Percentiles rank a stretch among this genome's conserved stretches.
Evolutionary conservation across 495 filamentous ascomycete species (phyloP).

Genomic region (Chaetomium fimeti): DNA sequence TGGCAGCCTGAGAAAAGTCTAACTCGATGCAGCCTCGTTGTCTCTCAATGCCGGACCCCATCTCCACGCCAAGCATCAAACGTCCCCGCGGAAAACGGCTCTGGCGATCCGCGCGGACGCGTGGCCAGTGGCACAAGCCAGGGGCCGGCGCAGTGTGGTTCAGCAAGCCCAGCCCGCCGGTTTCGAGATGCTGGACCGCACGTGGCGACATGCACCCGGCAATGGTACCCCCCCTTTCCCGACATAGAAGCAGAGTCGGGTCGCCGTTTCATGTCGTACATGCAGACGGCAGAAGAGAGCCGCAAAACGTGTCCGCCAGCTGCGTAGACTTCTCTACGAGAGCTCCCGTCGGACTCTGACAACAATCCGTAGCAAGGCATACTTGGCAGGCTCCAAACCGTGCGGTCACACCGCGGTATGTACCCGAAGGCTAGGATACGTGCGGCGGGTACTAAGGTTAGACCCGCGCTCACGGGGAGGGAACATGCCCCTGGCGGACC

Average conservation of each 20-base stretch:
- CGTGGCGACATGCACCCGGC: slow-evolving; percentile 9
- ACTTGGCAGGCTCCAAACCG: background rate
- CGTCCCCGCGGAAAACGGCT: background rate
- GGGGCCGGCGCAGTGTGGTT: slow-evolving; percentile 1
- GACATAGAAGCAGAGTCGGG: background rate
- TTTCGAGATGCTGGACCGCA: slow-evolving; percentile 19
- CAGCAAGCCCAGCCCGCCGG: background rate
- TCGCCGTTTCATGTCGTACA: background rate
- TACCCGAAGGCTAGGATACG: background rate
- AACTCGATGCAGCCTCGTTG: slow-evolving; percentile 9
- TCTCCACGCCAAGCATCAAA: slow-evolving; percentile 15
- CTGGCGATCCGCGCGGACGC: background rate
- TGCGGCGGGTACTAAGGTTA: slow-evolving; percentile 12
- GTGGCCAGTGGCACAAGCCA: background rate
- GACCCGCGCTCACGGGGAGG: background rate
- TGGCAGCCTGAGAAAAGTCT: slow-evolving; percentile 19
- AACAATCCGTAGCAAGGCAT: slow-evolving; percentile 19
- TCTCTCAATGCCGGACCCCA: background rate
- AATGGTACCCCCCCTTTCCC: background rate
- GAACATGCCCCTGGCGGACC: background rate
- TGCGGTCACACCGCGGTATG: slow-evolving; percentile 4
- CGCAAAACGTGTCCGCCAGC: background rate
- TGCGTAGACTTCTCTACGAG: background rate
- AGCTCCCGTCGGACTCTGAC: slow-evolving; percentile 4
- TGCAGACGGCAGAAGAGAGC: slow-evolving; percentile 7